phyloP scores from a whole-genome alignment of 2,329 filamentous ascomycete genomes.

The Colletotrichum aenigma region DNA sequence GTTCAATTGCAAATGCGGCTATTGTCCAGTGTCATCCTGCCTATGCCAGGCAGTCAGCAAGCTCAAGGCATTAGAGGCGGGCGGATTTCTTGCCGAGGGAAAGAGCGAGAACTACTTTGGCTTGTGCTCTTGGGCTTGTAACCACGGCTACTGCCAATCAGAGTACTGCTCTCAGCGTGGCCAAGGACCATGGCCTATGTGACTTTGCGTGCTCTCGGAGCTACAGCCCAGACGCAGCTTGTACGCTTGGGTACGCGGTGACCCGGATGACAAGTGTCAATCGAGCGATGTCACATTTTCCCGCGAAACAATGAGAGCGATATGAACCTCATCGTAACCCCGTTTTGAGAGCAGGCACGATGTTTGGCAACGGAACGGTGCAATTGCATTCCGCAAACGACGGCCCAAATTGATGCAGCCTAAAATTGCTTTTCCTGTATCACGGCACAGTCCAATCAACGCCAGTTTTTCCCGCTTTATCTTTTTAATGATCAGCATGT shows the following conservation, averaged over 20 bases:
- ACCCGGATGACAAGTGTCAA: neutral
- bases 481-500: too few relatives aligned
- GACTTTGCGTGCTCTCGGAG: slow-evolving; percentile 48
- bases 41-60: neutral
- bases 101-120: neutral
- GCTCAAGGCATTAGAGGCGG: slow-evolving; percentile 6
- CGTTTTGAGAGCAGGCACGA: too few relatives aligned
- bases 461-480: too few relatives aligned
- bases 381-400: too few relatives aligned
- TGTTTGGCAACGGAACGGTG: too few relatives aligned
- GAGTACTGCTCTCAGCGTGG: slow-evolving; percentile 19
- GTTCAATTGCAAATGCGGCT: slow-evolving; percentile 32
- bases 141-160: slow-evolving; percentile 47
- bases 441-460: neutral
- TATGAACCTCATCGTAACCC: too few relatives aligned
- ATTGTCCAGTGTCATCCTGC: slow-evolving; percentile 5
- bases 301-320: neutral
- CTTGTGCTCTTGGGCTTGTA: slow-evolving; percentile 33
- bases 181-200: slow-evolving; percentile 43
- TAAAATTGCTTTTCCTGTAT: neutral
- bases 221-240: slow-evolving; percentile 38
- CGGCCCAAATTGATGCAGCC: too few relatives aligned
- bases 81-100: neutral
- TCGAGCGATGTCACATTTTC: neutral
- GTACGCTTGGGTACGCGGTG: fast-evolving